Percentiles rank a stretch among this genome's conserved stretches.
These are phyloP conservation scores for Blastomyces silverae DNA, from an alignment of 2,329 filamentous ascomycete genomes.

Conservation along the genomic window DNA sequence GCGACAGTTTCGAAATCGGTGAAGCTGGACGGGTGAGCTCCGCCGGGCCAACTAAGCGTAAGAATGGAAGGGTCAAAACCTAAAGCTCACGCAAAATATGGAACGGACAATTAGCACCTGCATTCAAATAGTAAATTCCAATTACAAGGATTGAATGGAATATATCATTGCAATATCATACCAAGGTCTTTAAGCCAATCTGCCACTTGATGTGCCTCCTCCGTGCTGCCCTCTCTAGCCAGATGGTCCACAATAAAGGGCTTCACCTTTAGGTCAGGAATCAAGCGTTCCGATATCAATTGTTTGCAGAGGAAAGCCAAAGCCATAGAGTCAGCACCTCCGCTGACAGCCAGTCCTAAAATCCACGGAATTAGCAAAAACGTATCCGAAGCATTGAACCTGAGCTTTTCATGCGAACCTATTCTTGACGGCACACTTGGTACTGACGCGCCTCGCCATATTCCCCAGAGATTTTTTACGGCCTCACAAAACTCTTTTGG, in stretches of 20 bases:
- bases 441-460: constrained; percentile 43
- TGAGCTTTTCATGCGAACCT: not conserved
- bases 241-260: constrained; percentile 58
- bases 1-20: constrained; percentile 71
- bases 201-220: constrained; percentile 50
- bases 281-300: constrained; percentile 30
- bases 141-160: not conserved
- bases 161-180: constrained; percentile 23
- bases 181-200: constrained; percentile 41
- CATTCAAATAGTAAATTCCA: not conserved
- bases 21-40: constrained; percentile 37
- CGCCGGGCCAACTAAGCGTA: constrained; percentile 48
- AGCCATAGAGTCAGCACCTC: constrained; percentile 97
- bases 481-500: constrained; percentile 45
- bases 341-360: constrained; percentile 73
- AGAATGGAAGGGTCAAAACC: constrained; percentile 34
- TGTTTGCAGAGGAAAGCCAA: constrained; percentile 65
- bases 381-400: not conserved
- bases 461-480: constrained; percentile 32
- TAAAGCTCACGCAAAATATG: constrained; percentile 19
- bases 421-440: not conserved
- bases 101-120: constrained; percentile 1
- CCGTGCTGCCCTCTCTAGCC: constrained; percentile 48
- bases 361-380: not conserved
- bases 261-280: constrained; percentile 34